Percentiles rank a stretch among this genome's conserved stretches.
Conservation (phyloP, 2,329 filamentous ascomycete species). For the Diplodia corticola region DNA sequence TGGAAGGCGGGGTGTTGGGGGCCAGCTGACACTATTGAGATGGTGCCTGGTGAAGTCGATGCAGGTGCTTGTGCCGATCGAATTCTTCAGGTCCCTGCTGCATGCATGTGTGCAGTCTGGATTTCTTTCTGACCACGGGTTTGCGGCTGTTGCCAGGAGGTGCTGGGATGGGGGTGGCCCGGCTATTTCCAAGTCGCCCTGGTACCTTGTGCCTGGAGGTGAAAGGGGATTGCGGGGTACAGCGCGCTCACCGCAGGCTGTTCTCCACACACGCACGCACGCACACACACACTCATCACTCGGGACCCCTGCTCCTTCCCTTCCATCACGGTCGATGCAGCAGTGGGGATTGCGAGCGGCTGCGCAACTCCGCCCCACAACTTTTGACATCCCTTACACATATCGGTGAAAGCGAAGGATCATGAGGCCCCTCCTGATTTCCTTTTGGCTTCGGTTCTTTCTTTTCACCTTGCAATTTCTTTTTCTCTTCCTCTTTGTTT, state of each 20-base stretch:
- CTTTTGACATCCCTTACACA: background rate
- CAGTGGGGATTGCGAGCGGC: constrained; percentile 10
- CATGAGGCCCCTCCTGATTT: background rate
- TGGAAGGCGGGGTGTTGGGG: background rate
- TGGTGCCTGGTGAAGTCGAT: constrained; percentile 13
- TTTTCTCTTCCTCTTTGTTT: background rate
- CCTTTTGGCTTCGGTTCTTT: background rate
- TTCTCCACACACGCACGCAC: background rate
- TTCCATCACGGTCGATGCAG: background rate
- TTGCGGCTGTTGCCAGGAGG: background rate
- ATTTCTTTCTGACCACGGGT: background rate
- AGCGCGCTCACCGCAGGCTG: background rate
- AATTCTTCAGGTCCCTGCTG: constrained; percentile 20
- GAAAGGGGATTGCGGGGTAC: constrained; percentile 17
- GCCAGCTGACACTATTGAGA: constrained; percentile 15
- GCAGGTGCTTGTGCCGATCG: constrained; percentile 15
- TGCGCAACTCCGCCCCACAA: background rate
- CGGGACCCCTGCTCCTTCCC: background rate
- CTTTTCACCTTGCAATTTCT: background rate
- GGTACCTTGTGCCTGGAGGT: constrained; percentile 10
- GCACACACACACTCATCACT: constrained; percentile 9
- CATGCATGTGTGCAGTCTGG: constrained; percentile 9
- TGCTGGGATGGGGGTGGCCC: background rate
- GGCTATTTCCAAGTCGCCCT: constrained; percentile 11
- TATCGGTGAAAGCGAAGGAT: background rate